Conservation (phyloP, 345 rosid genomes). For the Trapa incisa region DNA sequence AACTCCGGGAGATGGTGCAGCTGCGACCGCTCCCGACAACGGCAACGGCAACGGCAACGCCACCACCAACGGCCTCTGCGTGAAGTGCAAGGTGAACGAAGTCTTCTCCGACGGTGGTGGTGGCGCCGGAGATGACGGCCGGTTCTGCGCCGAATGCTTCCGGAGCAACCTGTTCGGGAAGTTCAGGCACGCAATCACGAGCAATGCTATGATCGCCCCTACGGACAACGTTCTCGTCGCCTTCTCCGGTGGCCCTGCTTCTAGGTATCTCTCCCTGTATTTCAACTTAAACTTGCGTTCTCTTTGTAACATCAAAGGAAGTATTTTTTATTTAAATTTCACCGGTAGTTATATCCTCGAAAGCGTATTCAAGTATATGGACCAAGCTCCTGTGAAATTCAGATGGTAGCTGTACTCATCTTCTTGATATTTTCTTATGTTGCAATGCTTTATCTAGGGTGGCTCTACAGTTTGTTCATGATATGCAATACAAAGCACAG, state of each 20-base stretch:
- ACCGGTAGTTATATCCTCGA: background rate
- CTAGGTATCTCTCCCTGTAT: constrained; percentile 32
- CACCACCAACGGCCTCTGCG: constrained; percentile 25
- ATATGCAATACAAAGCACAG: constrained; percentile 65
- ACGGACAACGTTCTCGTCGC: constrained; percentile 83
- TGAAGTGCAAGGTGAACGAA: constrained; percentile 60
- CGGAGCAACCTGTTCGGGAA: constrained; percentile 64
- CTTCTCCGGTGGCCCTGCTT: constrained; percentile 84
- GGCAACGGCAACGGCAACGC: background rate
- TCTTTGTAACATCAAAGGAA: background rate
- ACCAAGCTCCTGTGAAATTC: background rate
- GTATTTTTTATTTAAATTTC: background rate
- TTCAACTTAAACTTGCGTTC: background rate
- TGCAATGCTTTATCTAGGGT: constrained; percentile 29
- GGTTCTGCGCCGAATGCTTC: constrained; percentile 65
- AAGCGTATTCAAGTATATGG: background rate
- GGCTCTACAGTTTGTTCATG: constrained; percentile 74
- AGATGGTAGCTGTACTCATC: background rate
- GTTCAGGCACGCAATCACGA: constrained; percentile 72
- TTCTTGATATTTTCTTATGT: background rate
- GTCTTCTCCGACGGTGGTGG: constrained; percentile 18
- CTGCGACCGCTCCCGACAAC: background rate
- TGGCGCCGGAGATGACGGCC: constrained; percentile 33
- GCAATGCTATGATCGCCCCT: constrained; percentile 81
- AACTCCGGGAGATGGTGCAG: background rate